Conservation (phyloP, 257 asterid species). For the Anisodus acutangulus region DNA sequence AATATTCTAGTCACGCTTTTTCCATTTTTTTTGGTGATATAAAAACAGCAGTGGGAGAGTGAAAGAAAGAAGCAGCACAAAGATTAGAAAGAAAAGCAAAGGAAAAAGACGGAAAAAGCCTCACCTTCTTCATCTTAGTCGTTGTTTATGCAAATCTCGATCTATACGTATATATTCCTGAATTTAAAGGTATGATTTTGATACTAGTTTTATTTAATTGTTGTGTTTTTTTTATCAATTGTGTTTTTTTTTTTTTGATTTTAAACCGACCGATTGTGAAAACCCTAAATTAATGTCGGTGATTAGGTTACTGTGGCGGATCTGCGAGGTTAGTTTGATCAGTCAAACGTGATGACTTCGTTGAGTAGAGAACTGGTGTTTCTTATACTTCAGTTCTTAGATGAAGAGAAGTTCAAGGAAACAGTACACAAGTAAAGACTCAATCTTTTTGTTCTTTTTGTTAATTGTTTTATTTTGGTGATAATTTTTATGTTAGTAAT, state of each 20-base stretch:
- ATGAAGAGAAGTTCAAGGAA: constrained; percentile 61
- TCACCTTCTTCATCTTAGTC: not conserved
- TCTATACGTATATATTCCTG: not conserved
- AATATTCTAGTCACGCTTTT: constrained; percentile 4
- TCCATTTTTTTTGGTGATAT: not conserved
- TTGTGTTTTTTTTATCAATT: not conserved
- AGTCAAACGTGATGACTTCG: constrained; percentile 46
- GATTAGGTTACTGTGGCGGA: not conserved
- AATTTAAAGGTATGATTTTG: constrained; percentile 5
- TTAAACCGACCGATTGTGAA: constrained; percentile 9
- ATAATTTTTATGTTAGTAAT: not conserved
- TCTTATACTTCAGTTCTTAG: constrained; percentile 61
- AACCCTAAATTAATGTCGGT: constrained; percentile 36
- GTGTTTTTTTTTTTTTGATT: not conserved
- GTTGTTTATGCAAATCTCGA: not conserved
- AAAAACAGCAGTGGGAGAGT: constrained; percentile 17
- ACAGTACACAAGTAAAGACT: constrained; percentile 58
- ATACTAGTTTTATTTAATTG: not conserved
- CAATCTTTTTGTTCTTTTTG: not conserved
- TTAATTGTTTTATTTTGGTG: too few species aligned
- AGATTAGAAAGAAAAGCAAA: not conserved
- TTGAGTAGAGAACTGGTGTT: constrained; percentile 60
- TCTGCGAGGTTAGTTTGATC: constrained; percentile 14
- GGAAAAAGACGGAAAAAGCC: not conserved
- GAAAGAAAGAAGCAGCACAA: constrained; percentile 20